Conservation (phyloP, 176 grass and related monocot species). For the Typha latifolia region DNA sequence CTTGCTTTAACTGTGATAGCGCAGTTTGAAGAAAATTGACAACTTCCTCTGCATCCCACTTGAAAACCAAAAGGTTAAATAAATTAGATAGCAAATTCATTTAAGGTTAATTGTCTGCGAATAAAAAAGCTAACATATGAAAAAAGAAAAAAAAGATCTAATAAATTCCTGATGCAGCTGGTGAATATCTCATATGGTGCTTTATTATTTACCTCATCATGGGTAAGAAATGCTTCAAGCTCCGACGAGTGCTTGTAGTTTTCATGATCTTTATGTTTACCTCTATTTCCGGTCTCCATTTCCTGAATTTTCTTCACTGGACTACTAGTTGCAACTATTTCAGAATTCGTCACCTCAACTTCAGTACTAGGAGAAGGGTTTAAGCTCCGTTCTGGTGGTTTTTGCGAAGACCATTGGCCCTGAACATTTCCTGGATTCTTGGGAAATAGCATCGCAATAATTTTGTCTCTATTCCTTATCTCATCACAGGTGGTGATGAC, state of each 20-base stretch:
- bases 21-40: slow-evolving; percentile 18
- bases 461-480: slow-evolving; percentile 25
- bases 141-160: neutral
- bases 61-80: slow-evolving; percentile 10
- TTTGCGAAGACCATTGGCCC: neutral
- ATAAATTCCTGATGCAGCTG: neutral
- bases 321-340: neutral
- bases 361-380: neutral
- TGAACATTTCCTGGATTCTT: slow-evolving; percentile 3
- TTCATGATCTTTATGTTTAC: neutral
- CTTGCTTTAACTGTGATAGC: slow-evolving; percentile 16
- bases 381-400: neutral
- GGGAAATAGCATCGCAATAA: slow-evolving; percentile 32
- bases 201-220: slow-evolving; percentile 23
- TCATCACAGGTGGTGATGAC: slow-evolving; percentile 19
- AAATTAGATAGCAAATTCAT: neutral
- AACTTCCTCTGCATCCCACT: slow-evolving; percentile 18
- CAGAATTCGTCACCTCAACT: neutral
- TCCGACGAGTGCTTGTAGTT: slow-evolving; percentile 17
- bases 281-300: slow-evolving; percentile 1
- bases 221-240: slow-evolving; percentile 26
- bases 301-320: neutral
- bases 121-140: neutral
- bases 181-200: neutral
- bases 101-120: neutral